phyloP scores from a whole-genome alignment of 2,329 filamentous ascomycete species.

The Torrubiellomyces zombiae region DNA sequence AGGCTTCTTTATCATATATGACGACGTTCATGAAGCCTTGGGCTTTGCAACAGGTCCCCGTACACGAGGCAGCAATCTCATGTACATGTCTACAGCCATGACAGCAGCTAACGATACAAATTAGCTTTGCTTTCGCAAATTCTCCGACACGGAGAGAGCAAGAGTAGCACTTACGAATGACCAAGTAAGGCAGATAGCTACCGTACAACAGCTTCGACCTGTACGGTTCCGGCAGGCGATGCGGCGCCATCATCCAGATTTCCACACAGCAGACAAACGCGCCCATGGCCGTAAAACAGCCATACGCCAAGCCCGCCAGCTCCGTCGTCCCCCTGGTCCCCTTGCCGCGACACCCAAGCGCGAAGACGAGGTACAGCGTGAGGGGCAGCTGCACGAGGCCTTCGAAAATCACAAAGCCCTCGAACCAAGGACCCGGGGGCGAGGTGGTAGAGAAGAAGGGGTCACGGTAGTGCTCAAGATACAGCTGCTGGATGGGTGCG shows the following conservation, averaged over 20 bases:
- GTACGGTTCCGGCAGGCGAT: constrained; percentile 23
- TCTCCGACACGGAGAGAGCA: neutral
- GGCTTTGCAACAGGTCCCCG: constrained; percentile 14
- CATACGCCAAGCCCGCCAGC: constrained; percentile 34
- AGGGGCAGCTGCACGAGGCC: constrained; percentile 32
- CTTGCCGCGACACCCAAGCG: constrained; percentile 18
- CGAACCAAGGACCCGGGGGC: constrained; percentile 29
- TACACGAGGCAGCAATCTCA: constrained; percentile 29
- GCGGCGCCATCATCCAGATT: constrained; percentile 29
- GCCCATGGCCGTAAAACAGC: constrained; percentile 32
- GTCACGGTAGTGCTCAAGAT: constrained; percentile 32
- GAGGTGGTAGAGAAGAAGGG: constrained; percentile 28
- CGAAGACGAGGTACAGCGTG: constrained; percentile 27
- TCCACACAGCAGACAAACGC: constrained; percentile 35
- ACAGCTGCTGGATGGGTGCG: constrained; percentile 33
- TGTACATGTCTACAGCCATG: constrained; percentile 37
- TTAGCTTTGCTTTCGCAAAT: neutral
- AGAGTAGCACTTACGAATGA: constrained; percentile 29
- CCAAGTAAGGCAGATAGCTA: constrained; percentile 33
- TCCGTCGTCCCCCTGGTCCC: constrained; percentile 23
- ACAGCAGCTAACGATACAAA: constrained; percentile 21
- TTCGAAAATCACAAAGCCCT: constrained; percentile 33
- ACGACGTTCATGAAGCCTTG: constrained; percentile 16
- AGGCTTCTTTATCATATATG: neutral
- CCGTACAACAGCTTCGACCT: constrained; percentile 30